Conservation (phyloP, 2,329 filamentous ascomycete species). For the Neonectria faginata region DNA sequence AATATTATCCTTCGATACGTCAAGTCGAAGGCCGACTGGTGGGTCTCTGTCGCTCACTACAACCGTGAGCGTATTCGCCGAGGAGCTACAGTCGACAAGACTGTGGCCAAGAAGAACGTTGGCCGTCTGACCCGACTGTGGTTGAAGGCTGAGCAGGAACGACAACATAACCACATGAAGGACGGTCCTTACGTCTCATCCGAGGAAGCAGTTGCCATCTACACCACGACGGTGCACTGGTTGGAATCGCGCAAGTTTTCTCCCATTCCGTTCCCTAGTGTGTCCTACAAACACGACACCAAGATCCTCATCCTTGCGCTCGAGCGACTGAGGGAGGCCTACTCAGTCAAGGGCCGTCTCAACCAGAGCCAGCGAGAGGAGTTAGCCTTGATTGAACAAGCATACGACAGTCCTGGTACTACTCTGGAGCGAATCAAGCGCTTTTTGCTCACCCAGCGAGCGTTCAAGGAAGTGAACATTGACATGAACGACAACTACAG, state of each 20-base stretch:
- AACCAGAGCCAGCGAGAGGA: slow-evolving; percentile 99
- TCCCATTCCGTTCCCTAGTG: slow-evolving; percentile 97
- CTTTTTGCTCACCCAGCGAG: slow-evolving; percentile 94
- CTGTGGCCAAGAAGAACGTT: slow-evolving; percentile 98
- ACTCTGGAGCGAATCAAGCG: slow-evolving; percentile 97
- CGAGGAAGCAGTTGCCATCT: slow-evolving; percentile 98
- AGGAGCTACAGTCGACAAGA: slow-evolving; percentile 98
- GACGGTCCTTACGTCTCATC: slow-evolving; percentile 98
- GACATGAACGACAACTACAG: slow-evolving; percentile 99
- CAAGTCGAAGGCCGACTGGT: slow-evolving; percentile 99
- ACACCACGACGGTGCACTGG: slow-evolving; percentile 99
- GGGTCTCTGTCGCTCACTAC: slow-evolving; percentile 99
- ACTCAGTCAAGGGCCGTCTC: slow-evolving; percentile 95
- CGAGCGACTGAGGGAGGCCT: slow-evolving; percentile 92
- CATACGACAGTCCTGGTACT: slow-evolving; percentile 96
- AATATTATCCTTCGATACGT: slow-evolving; percentile 99
- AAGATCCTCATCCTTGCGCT: slow-evolving; percentile 97
- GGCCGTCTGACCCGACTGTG: slow-evolving; percentile 93
- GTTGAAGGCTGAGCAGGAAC: slow-evolving; percentile 98
- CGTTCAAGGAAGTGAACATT: slow-evolving; percentile 99
- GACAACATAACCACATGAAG: slow-evolving; percentile 99
- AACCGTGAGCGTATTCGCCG: slow-evolving; percentile 96
- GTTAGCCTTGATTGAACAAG: slow-evolving; percentile 95
- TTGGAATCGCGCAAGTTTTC: slow-evolving; percentile 98
- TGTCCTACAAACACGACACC: slow-evolving; percentile 99